These are phyloP conservation scores for Austroboletus eburneus DNA, from an alignment of 768 basidiomycete species.

Conservation along the genomic window DNA sequence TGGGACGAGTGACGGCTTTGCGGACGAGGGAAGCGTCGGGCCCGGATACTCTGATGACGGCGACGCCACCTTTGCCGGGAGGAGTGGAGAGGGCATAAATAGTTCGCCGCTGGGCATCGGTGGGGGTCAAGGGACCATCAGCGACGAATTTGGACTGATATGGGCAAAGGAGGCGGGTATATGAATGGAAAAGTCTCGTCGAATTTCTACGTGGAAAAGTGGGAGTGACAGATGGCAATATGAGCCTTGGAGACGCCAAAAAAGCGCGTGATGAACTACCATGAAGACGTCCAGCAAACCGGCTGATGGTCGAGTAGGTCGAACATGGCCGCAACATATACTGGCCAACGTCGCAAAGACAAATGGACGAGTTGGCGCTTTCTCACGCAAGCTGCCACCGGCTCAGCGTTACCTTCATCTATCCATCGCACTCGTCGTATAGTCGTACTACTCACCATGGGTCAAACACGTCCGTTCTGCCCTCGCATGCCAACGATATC, in stretches of 20 bases:
- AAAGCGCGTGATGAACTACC: slow-evolving; percentile 1
- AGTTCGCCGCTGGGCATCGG: slow-evolving; percentile 58
- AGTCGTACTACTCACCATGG: slow-evolving; percentile 46
- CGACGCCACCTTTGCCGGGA: slow-evolving; percentile 80
- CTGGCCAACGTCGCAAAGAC: too few species aligned
- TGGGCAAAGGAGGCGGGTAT: slow-evolving; percentile 14
- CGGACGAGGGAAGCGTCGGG: slow-evolving; percentile 65
- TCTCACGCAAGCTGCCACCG: slow-evolving; percentile 19
- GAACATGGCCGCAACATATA: slow-evolving; percentile 19
- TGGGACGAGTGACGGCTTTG: slow-evolving; percentile 49
- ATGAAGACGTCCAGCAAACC: slow-evolving; percentile 3
- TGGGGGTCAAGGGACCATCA: neutral
- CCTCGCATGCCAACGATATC: neutral
- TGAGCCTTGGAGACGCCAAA: slow-evolving; percentile 3
- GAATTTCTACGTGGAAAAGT: slow-evolving; percentile 28
- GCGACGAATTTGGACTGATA: too few species aligned
- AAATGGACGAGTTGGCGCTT: too few species aligned
- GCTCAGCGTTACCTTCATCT: too few species aligned
- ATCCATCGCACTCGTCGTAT: too few species aligned
- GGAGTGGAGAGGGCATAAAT: slow-evolving; percentile 89
- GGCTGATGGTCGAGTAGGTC: neutral
- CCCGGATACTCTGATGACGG: slow-evolving; percentile 79
- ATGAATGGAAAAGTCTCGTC: slow-evolving; percentile 5
- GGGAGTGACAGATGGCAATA: slow-evolving; percentile 7
- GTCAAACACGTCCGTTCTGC: slow-evolving; percentile 70